These are phyloP conservation scores for Ceratobasidium sp. DNA, from an alignment of 1,284 basidiomycete genomes.

Conservation along the genomic window DNA sequence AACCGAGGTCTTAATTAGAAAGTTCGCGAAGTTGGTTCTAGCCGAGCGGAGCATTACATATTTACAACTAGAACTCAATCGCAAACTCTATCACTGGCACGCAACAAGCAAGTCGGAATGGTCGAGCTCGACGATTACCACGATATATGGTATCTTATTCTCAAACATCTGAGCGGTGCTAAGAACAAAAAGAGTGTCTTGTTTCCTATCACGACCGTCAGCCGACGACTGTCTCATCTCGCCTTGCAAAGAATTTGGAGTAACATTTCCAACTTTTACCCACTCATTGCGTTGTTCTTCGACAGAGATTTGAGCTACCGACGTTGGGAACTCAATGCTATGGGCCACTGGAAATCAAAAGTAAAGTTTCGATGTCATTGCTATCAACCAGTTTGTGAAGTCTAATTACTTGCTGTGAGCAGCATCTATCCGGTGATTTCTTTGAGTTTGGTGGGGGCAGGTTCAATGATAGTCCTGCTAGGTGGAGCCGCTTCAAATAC, in stretches of 20 bases:
- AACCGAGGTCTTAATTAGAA: too few species aligned
- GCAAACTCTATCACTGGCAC: too few species aligned
- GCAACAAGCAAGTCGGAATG: too few species aligned
- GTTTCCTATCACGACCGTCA: constrained; percentile 9
- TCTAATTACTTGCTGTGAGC: too few species aligned
- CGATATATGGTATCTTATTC: constrained; percentile 28
- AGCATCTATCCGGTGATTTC: too few species aligned
- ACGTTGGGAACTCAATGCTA: constrained; percentile 13
- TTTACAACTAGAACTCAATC: too few species aligned
- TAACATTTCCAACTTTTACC: constrained; percentile 8
- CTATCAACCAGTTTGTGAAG: too few species aligned
- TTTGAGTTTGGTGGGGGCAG: not conserved
- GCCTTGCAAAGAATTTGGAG: constrained; percentile 6
- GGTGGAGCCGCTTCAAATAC: constrained; percentile 13
- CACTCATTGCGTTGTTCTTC: constrained; percentile 18
- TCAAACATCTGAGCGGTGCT: not conserved
- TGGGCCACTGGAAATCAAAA: not conserved
- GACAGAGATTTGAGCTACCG: constrained; percentile 4
- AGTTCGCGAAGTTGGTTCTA: too few species aligned
- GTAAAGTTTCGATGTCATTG: not conserved
- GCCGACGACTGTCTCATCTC: constrained; percentile 12
- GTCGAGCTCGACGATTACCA: not conserved
- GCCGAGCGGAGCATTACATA: too few species aligned
- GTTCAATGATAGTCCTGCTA: constrained; percentile 1
- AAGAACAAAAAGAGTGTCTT: not conserved